Percentiles rank a stretch among this genome's conserved stretches.
Conservation (phyloP, 106 monocot genomes). For the Dendrobium huoshanense region DNA sequence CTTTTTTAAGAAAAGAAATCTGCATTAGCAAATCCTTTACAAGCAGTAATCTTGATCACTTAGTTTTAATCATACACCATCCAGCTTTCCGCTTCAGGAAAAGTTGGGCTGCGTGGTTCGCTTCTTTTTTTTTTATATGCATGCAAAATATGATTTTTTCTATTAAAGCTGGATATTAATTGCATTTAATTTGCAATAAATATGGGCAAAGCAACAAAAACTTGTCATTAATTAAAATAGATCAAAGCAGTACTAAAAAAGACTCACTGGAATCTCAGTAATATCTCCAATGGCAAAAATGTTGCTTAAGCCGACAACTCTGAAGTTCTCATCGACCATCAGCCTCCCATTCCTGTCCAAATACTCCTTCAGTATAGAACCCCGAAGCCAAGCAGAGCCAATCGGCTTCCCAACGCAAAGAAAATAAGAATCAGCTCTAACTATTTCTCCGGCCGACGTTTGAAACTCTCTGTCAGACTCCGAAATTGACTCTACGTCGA, state of each 20-base stretch:
- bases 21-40: no score
- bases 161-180: no score
- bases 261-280: constrained; percentile 28
- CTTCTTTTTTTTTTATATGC: no score
- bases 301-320: constrained; percentile 25
- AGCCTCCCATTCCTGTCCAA: constrained; percentile 27
- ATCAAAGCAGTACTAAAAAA: background rate
- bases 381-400: constrained; percentile 28
- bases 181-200: no score
- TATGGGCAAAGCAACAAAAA: no score
- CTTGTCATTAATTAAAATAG: no score
- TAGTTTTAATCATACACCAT: no score
- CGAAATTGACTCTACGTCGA: constrained; percentile 15
- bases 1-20: no score
- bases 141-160: no score
- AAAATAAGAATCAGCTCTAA: constrained; percentile 31
- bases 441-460: constrained; percentile 21
- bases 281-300: constrained; percentile 42
- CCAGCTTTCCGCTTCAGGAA: no score
- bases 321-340: constrained; percentile 40
- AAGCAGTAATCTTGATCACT: no score
- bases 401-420: constrained; percentile 22
- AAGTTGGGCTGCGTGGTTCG: no score
- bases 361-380: constrained; percentile 20
- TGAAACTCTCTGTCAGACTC: constrained; percentile 12